Percentiles rank a stretch among this genome's conserved stretches.
Evolutionary conservation across 2,329 filamentous ascomycete genomes (phyloP).

Genomic region (Lasiodiplodia theobromae): DNA sequence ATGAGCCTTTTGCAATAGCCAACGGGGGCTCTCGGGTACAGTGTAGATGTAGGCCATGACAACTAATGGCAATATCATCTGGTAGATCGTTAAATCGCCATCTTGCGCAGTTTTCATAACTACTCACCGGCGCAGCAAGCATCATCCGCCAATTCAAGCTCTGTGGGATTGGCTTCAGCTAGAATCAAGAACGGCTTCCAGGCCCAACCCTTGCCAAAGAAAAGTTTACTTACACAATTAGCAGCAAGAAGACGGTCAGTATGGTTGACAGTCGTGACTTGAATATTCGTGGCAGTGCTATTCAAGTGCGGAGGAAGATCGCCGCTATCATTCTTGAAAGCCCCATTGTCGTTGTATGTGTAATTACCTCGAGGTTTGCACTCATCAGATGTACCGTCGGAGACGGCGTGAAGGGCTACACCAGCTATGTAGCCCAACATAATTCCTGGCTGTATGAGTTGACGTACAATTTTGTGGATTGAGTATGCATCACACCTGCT

Average conservation of each 20-base stretch:
- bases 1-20: slow-evolving; percentile 36
- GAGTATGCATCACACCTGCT: background rate
- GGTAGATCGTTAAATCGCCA: slow-evolving; percentile 35
- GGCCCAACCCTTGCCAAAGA: background rate
- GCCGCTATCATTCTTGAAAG: too few relatives aligned
- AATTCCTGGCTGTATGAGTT: slow-evolving; percentile 43
- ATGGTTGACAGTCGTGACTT: background rate
- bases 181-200: background rate
- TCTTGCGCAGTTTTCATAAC: slow-evolving; percentile 32
- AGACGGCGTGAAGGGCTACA: slow-evolving; percentile 35
- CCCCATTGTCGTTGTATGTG: background rate
- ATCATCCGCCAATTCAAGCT: slow-evolving; percentile 32
- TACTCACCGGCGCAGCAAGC: slow-evolving; percentile 45
- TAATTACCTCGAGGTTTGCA: background rate
- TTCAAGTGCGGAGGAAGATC: background rate
- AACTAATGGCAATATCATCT: slow-evolving; percentile 37
- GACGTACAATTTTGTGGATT: too few relatives aligned
- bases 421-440: slow-evolving; percentile 37
- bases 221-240: background rate
- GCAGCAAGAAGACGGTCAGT: background rate
- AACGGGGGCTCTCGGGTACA: slow-evolving; percentile 36
- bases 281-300: background rate
- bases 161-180: slow-evolving; percentile 30
- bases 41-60: slow-evolving; percentile 37
- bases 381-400: slow-evolving; percentile 22